phyloP scores from a whole-genome alignment of 257 asterid genomes.

The Solanum boliviense region DNA sequence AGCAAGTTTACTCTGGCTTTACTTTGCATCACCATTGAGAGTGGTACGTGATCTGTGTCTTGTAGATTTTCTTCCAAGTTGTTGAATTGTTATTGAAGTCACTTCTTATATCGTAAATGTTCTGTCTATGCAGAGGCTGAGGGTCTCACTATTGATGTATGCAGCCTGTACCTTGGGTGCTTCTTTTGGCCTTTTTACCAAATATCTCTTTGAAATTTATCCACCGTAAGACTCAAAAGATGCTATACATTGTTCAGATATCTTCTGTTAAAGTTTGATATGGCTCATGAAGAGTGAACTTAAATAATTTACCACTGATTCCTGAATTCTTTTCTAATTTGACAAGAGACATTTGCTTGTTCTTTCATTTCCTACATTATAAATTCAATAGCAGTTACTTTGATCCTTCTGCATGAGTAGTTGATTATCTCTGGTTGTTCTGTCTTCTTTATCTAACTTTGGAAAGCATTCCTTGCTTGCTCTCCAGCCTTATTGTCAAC shows the following conservation, averaged over 20 bases:
- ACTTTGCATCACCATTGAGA: background rate
- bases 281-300: background rate
- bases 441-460: background rate
- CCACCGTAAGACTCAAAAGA: background rate
- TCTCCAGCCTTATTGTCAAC: background rate
- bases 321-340: background rate
- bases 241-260: background rate
- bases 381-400: too few relatives aligned
- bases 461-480: background rate
- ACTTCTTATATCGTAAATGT: too few relatives aligned
- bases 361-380: too few relatives aligned
- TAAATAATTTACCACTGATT: background rate
- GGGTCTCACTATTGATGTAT: background rate
- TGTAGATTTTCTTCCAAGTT: background rate
- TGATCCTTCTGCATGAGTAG: too few relatives aligned
- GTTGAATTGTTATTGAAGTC: too few relatives aligned
- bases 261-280: background rate
- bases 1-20: background rate
- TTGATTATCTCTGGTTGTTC: background rate
- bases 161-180: background rate
- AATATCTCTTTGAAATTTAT: background rate
- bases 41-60: background rate
- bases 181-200: background rate
- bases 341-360: background rate
- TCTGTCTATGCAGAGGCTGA: background rate